These are phyloP conservation scores for Daedaleopsis nitida DNA, from an alignment of 768 basidiomycete species.

Conservation along the genomic window DNA sequence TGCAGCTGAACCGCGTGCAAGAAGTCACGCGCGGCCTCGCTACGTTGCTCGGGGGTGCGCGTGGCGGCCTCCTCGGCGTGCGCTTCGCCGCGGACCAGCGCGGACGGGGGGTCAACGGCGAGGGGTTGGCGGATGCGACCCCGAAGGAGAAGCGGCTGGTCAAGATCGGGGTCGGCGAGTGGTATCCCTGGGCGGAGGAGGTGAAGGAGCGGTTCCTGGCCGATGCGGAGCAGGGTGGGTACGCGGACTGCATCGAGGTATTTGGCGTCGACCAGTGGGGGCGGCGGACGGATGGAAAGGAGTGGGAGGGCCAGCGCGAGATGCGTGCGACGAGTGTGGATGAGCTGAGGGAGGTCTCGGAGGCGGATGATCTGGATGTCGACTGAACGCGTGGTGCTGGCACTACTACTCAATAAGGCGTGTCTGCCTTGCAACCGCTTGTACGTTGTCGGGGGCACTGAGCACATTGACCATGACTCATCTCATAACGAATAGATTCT, in stretches of 20 bases:
- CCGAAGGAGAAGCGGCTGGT: constrained; percentile 34
- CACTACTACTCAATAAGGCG: too few relatives aligned
- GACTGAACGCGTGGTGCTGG: neutral
- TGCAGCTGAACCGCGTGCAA: constrained; percentile 39
- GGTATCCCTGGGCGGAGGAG: constrained; percentile 31
- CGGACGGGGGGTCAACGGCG: constrained; percentile 41
- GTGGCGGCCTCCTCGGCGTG: constrained; percentile 42
- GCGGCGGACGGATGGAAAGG: constrained; percentile 25
- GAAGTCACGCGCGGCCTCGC: constrained; percentile 33
- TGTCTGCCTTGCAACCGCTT: too few relatives aligned
- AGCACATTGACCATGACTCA: too few relatives aligned
- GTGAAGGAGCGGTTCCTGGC: constrained; percentile 19
- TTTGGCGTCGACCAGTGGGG: constrained; percentile 32
- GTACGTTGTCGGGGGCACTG: too few relatives aligned
- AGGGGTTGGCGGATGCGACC: constrained; percentile 36
- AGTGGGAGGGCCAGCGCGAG: constrained; percentile 10
- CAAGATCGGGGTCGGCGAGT: constrained; percentile 38
- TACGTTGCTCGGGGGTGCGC: constrained; percentile 34
- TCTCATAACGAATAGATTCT: too few relatives aligned
- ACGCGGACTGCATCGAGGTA: constrained; percentile 26
- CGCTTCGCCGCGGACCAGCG: constrained; percentile 32
- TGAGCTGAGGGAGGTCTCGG: neutral
- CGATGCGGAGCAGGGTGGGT: constrained; percentile 20
- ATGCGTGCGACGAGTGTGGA: neutral
- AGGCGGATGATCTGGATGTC: neutral